These are phyloP conservation scores for Nitzschia sp. DNA, from an alignment of 108 stramenopile species.

Conservation along the genomic window DNA sequence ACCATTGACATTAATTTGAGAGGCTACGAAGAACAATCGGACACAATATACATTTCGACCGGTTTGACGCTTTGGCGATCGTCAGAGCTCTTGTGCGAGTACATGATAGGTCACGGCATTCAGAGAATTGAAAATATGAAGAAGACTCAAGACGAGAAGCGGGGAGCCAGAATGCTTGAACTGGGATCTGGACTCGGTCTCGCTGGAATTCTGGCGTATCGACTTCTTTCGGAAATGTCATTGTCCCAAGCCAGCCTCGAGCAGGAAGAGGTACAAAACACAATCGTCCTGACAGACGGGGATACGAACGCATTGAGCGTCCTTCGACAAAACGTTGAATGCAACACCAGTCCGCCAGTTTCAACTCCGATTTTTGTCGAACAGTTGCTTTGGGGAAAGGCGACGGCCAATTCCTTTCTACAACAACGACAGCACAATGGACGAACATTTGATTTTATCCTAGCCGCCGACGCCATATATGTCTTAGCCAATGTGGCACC, in stretches of 20 bases:
- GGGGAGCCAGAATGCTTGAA: slow-evolving; percentile 13
- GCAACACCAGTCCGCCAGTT: slow-evolving; percentile 30
- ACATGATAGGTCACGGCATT: slow-evolving; percentile 27
- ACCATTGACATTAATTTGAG: slow-evolving; percentile 46
- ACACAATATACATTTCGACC: slow-evolving; percentile 67
- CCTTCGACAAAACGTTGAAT: slow-evolving; percentile 50
- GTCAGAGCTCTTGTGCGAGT: slow-evolving; percentile 58
- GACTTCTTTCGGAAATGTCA: slow-evolving; percentile 7
- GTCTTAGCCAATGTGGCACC: slow-evolving; percentile 22
- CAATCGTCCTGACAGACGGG: slow-evolving; percentile 57
- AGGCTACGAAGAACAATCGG: slow-evolving; percentile 54
- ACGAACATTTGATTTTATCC: slow-evolving; percentile 52
- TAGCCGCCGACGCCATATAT: slow-evolving; percentile 39
- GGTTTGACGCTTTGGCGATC: slow-evolving; percentile 77
- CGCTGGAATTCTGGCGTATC: slow-evolving; percentile 52
- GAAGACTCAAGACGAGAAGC: too few relatives aligned
- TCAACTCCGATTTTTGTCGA: not conserved
- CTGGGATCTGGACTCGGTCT: slow-evolving; percentile 48
- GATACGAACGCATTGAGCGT: slow-evolving; percentile 50
- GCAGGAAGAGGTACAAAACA: too few relatives aligned
- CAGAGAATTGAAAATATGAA: not conserved
- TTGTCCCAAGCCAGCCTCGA: not conserved
- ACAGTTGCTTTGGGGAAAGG: slow-evolving; percentile 77
- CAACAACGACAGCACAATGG: not conserved
- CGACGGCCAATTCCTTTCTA: slow-evolving; percentile 8